Evolutionary conservation across 202 grass and related monocot genomes (phyloP), one percentile per base, ranked within the genome.

Genomic region (Elaeis oleifera): DNA sequence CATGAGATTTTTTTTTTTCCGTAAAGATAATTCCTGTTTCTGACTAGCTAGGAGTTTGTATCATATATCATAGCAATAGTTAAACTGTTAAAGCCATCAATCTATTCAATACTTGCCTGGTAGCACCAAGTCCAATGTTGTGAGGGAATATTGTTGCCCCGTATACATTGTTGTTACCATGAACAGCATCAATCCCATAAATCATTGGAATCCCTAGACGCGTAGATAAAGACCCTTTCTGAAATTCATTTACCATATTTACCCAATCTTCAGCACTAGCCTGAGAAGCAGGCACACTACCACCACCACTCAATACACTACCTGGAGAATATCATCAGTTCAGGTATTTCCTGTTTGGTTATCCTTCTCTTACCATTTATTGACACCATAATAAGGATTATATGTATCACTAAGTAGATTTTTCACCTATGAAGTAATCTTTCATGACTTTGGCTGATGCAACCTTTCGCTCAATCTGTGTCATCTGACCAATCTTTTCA

Each of bases 111-210:
- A 44, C 54, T 64, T 81, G 70, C 92, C 92, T 96, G 71, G 92
- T 96, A 78, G 92, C 92, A 68, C 92, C 92, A 79, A 96, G 92
- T 48, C 92, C 92, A 19, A 96, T 25, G 49, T 96, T 96, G 76
- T 96, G 92, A 64, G 92, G 92, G 67, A 96, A 96, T 78, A 96
- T 81, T 55, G 92, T 96, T 68, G 92, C 87, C 3, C 88, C 90
- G 60, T 91, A 96, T 59, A 86, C 92, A 80, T 96, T 91, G 70
- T 96, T 96, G 56, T 96, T 84, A 54, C 92, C 92, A 79, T 96
- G 92, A 83, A 96, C 84, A 59, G 92, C 92, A 81, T 96, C 91
- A 69, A 96, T 96, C 23, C 91, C 91, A 75, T 96, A 96, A 69
- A 96, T 91, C 84, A 91, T 89, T 54, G 92, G 92, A 68, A 96